phyloP scores from a whole-genome alignment of 192 early-diverging fungal genomes.

The Coemansia sp. region DNA sequence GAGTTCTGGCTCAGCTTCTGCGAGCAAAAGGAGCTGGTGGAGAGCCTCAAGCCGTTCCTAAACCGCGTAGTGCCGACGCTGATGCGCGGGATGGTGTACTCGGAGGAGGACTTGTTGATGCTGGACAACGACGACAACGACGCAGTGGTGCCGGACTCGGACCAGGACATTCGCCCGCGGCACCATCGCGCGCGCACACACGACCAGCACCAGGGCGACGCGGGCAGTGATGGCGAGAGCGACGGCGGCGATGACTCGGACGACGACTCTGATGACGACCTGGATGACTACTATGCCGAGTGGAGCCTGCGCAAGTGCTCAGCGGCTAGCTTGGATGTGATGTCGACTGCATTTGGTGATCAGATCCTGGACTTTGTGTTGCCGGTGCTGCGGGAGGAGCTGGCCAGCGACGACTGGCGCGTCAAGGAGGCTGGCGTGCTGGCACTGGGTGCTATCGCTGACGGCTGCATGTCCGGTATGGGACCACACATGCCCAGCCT shows the following conservation, averaged over 20 bases:
- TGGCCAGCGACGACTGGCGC: constrained; percentile 86
- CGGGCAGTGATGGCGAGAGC: constrained; percentile 58
- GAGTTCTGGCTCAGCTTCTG: constrained; percentile 99
- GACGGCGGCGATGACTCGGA: constrained; percentile 67
- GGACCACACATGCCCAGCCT: constrained; percentile 84
- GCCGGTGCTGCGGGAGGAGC: constrained; percentile 79
- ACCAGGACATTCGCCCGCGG: constrained; percentile 93
- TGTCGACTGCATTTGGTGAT: constrained; percentile 85
- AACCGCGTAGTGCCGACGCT: constrained; percentile 86
- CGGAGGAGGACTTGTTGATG: constrained; percentile 82
- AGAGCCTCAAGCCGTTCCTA: constrained; percentile 67
- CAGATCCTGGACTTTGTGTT: constrained; percentile 81
- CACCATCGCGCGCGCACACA: constrained; percentile 84
- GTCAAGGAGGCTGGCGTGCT: constrained; percentile 92
- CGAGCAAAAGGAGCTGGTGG: constrained; percentile 82
- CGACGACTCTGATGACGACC: constrained; percentile 83
- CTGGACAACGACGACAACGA: constrained; percentile 83
- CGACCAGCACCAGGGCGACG: constrained; percentile 61
- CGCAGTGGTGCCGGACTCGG: constrained; percentile 80
- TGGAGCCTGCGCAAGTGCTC: constrained; percentile 99
- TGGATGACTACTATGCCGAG: constrained; percentile 80
- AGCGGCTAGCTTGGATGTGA: constrained; percentile 92
- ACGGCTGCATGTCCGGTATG: constrained; percentile 90
- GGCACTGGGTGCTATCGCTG: constrained; percentile 96
- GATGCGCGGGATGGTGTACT: constrained; percentile 95